Evolutionary conservation across 768 basidiomycete species (phyloP).

Genomic region (Astraeus odoratus): DNA sequence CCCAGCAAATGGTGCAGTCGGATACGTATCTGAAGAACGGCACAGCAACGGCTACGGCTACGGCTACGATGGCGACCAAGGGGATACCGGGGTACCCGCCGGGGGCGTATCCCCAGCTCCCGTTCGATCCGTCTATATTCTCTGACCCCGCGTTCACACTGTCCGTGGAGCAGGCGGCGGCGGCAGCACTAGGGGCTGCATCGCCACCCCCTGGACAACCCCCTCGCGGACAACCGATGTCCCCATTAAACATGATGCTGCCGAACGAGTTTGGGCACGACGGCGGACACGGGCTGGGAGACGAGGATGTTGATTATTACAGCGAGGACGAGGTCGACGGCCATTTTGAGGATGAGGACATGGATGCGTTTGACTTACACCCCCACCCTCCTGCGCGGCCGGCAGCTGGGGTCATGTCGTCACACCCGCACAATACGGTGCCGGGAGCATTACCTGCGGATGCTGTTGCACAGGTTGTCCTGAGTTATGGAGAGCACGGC

Average conservation of each 20-base stretch:
- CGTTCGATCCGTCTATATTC: slow-evolving; percentile 48
- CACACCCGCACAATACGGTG: slow-evolving; percentile 9
- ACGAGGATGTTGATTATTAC: slow-evolving; percentile 40
- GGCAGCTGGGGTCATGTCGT: slow-evolving; percentile 3
- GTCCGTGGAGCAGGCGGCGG: slow-evolving; percentile 44
- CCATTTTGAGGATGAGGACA: slow-evolving; percentile 33
- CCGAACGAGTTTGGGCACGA: slow-evolving; percentile 32
- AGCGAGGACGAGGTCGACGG: slow-evolving; percentile 43
- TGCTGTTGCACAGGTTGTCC: slow-evolving; percentile 32
- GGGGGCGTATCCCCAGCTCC: slow-evolving; percentile 35
- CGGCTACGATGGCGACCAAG: slow-evolving; percentile 28
- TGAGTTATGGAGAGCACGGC: slow-evolving; percentile 33
- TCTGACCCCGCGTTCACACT: slow-evolving; percentile 46
- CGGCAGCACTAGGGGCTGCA: slow-evolving; percentile 25
- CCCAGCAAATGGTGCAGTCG: slow-evolving; percentile 56
- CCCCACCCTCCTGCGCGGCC: slow-evolving; percentile 19
- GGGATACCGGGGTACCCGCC: slow-evolving; percentile 33
- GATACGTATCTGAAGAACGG: slow-evolving; percentile 32
- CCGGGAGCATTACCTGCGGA: slow-evolving; percentile 16
- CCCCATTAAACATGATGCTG: slow-evolving; percentile 32
- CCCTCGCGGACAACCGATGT: slow-evolving; percentile 26
- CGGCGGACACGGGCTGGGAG: slow-evolving; percentile 30
- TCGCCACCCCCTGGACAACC: slow-evolving; percentile 26
- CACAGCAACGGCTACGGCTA: slow-evolving; percentile 22
- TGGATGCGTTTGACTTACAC: slow-evolving; percentile 25